Conservation (phyloP, 805 yeast species). For the Debaryomyces tyrocola region DNA sequence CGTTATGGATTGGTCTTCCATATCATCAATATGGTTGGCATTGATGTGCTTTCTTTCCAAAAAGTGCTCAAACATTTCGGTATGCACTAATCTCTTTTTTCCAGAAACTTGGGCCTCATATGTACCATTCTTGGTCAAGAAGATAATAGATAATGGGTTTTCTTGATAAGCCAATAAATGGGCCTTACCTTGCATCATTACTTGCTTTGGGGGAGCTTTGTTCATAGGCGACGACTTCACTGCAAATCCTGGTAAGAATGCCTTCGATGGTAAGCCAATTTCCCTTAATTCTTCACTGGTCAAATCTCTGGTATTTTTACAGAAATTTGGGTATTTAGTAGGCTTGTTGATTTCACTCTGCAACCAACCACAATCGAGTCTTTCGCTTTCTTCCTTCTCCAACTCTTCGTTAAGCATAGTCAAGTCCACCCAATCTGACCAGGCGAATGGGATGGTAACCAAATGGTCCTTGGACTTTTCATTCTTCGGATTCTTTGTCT, state of each 20-base stretch:
- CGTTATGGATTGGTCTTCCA: constrained; percentile 10
- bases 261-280: constrained; percentile 19
- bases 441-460: constrained; percentile 33
- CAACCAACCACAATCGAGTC: constrained; percentile 20
- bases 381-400: constrained; percentile 8
- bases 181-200: constrained; percentile 42
- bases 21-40: constrained; percentile 16
- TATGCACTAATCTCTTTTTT: constrained; percentile 29
- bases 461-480: constrained; percentile 12
- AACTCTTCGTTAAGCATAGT: constrained; percentile 29
- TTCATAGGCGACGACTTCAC: constrained; percentile 26
- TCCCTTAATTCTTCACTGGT: constrained; percentile 18
- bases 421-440: constrained; percentile 54
- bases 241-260: constrained; percentile 44
- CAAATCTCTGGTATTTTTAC: constrained; percentile 15
- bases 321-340: constrained; percentile 16
- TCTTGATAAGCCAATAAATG: constrained; percentile 38
- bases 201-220: constrained; percentile 33
- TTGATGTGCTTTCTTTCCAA: constrained; percentile 18
- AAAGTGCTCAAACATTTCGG: constrained; percentile 36
- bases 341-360: constrained; percentile 18
- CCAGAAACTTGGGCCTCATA: constrained; percentile 28
- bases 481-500: constrained; percentile 11
- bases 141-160: constrained; percentile 41
- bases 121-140: constrained; percentile 36